Base-by-base conservation (phyloP, 2,329 filamentous ascomycete species). In the Elsinoe perseae region DNA sequence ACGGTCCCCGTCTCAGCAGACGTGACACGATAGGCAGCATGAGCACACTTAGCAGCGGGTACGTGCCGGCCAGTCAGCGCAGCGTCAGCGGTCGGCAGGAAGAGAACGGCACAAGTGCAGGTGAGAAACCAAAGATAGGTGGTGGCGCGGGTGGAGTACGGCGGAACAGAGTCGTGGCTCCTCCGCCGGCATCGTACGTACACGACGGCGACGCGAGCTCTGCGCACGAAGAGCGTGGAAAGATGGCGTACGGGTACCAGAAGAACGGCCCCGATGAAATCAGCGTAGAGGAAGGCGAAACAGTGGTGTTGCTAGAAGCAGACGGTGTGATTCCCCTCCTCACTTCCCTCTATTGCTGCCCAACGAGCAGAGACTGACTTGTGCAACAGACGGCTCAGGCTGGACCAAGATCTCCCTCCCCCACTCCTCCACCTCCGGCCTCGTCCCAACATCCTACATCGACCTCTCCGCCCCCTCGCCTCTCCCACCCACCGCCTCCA, bases 241-340 rank as follows among this genome's bases (percentile, higher is more conserved):
- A 85, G 71, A 95, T 97, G 91, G 64, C 96, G 1, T 98, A 96
- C 67, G 64, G 81, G 0, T 98, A 96, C 65, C 85, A 95, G 61
- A 87, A 85, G 7, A 85, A 78, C 54, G 86, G 85, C 1, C 84
- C 87, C 0, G 92, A 89, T 5, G 93, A 98, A 69, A 72, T 97
- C 12, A 84, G 82, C 0, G 83, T 95, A 0, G 73, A 82, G 3
- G 92, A 95, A 63, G 90, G 89, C 10, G 81, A 84, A 55, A 86
- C 95, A 7, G 80, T 98, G 27, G 75, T 76, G 0, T 79, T 97
- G 43, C 65, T 96, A 3, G 91, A 96, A 68, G 82, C 88, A 16
- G 95, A 98, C 73, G 89, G 90, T 95, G 81, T 76, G 58, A 59
- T 56, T 9, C 36, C 43, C 25, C 20, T 28, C 8, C 4, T 18